Conservation (phyloP, 2,329 filamentous ascomycete genomes). For the Ophiocordyceps camponoti-floridani region DNA sequence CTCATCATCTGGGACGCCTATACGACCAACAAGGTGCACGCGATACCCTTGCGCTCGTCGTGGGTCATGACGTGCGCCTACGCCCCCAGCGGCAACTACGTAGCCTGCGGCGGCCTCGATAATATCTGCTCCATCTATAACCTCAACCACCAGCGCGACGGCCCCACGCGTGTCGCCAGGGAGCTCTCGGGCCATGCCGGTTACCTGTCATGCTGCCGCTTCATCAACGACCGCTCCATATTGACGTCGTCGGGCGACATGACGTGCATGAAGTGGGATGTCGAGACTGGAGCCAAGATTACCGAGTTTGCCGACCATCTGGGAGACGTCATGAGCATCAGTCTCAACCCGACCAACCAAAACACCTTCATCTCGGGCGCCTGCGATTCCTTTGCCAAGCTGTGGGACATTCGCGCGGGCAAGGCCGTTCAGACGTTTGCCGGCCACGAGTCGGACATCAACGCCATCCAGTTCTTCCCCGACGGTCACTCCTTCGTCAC, state of each 20-base stretch:
- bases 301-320: conserved; percentile 97
- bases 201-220: conserved; percentile 94
- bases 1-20: conserved; percentile 99
- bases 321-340: conserved; percentile 98
- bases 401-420: conserved; percentile 96
- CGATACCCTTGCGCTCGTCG: conserved; percentile 88
- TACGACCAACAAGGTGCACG: conserved; percentile 98
- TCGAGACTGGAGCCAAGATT: conserved; percentile 91
- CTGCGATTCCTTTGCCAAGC: conserved; percentile 93
- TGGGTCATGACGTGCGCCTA: conserved; percentile 99
- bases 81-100: conserved; percentile 93
- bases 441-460: conserved; percentile 97
- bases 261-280: conserved; percentile 99
- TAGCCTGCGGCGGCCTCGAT: conserved; percentile 94
- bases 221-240: conserved; percentile 96
- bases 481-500: conserved; percentile 97
- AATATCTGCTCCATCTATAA: conserved; percentile 99
- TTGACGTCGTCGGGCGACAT: conserved; percentile 97
- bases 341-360: conserved; percentile 96
- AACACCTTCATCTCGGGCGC: conserved; percentile 99
- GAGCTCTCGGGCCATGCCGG: conserved; percentile 94
- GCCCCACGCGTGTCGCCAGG: conserved; percentile 87
- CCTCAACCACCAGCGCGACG: conserved; percentile 81
- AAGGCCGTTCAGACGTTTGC: conserved; percentile 98
- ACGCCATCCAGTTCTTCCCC: conserved; percentile 98